phyloP scores from a whole-genome alignment of 2,329 filamentous ascomycete genomes.

The Verticillium nubilum region DNA sequence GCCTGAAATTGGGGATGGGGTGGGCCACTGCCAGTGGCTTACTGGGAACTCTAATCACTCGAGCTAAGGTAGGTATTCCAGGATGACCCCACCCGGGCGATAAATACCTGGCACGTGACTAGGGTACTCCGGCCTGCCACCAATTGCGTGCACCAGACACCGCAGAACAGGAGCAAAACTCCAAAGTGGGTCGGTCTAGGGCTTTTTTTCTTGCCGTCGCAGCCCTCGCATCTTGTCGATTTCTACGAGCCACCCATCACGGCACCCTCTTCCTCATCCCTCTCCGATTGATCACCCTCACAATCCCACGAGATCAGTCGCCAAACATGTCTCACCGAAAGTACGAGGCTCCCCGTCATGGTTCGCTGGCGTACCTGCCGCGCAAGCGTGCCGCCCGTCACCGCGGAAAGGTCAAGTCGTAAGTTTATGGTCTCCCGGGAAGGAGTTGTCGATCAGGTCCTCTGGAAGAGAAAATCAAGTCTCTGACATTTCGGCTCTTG shows the following conservation, averaged over 20 bases:
- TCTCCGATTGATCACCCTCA: constrained; percentile 3
- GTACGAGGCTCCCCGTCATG: constrained; percentile 87
- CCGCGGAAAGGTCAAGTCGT: constrained; percentile 98
- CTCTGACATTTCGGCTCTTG: constrained; percentile 17
- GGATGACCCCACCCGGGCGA: neutral
- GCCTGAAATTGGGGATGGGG: too few species aligned
- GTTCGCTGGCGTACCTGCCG: constrained; percentile 82
- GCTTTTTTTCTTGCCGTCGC: constrained; percentile 1
- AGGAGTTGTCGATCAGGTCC: neutral
- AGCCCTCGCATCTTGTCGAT: neutral
- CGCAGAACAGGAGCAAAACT: neutral
- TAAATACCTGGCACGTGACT: constrained; percentile 2
- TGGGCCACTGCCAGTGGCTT: too few species aligned
- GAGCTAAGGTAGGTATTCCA: neutral
- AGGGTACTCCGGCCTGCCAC: constrained; percentile 1
- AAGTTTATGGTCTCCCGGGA: constrained; percentile 36
- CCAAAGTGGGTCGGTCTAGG: neutral
- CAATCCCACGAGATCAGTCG: constrained; percentile 8
- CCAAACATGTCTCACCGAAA: constrained; percentile 26
- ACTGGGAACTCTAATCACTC: too few species aligned
- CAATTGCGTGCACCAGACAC: neutral
- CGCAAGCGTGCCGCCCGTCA: constrained; percentile 92
- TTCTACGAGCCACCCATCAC: constrained; percentile 1
- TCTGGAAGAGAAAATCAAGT: constrained; percentile 12
- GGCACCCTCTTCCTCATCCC: constrained; percentile 1